These are phyloP conservation scores for Sphenostylis stenocarpa DNA, from an alignment of 306 rosid species.

Conservation along the genomic window DNA sequence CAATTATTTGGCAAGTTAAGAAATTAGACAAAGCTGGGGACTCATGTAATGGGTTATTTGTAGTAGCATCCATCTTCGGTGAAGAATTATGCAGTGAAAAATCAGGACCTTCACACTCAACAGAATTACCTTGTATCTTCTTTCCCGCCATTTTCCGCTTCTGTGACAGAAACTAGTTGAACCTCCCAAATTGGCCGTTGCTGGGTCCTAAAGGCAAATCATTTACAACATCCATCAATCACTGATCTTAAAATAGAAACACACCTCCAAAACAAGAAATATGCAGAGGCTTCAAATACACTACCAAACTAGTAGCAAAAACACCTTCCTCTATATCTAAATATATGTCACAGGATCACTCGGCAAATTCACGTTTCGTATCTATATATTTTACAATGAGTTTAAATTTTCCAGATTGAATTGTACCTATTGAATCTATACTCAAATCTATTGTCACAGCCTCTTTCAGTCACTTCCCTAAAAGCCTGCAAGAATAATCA, in stretches of 20 bases:
- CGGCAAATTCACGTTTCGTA: background rate
- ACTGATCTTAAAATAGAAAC: background rate
- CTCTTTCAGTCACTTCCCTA: background rate
- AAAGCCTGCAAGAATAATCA: conserved; percentile 7
- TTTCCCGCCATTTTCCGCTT: background rate
- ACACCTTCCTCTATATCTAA: background rate
- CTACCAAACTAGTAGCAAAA: background rate
- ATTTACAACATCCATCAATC: conserved; percentile 18
- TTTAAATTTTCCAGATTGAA: background rate
- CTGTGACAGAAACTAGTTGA: conserved; percentile 13
- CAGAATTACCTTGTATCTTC: background rate
- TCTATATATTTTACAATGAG: background rate
- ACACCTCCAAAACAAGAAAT: background rate
- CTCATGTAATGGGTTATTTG: conserved; percentile 19
- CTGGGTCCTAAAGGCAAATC: conserved; percentile 10
- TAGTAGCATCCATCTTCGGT: conserved; percentile 23
- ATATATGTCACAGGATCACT: background rate
- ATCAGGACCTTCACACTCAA: conserved; percentile 22
- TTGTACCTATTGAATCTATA: background rate
- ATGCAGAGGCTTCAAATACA: conserved; percentile 1
- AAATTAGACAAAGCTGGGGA: conserved; percentile 25
- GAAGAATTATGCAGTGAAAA: background rate
- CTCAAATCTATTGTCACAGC: background rate
- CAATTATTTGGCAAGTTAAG: conserved; percentile 16
- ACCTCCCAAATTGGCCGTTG: conserved; percentile 10